Evolutionary conservation across 345 rosid genomes (phyloP).

Genomic region (Aquilaria yunnanensis): DNA sequence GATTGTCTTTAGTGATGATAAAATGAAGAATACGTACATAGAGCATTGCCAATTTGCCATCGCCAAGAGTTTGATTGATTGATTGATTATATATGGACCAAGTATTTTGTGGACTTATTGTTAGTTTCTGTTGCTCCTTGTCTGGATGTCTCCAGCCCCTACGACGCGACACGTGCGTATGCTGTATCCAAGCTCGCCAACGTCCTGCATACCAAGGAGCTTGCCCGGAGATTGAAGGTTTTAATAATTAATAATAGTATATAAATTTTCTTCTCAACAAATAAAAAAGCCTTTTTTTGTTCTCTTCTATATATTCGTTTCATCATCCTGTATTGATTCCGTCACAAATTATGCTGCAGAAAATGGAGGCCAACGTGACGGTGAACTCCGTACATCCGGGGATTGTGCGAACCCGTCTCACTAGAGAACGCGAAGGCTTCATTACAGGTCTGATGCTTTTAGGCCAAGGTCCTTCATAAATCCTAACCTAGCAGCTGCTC

Average conservation of each 20-base stretch:
- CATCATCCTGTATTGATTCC: too few relatives aligned
- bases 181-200: slow-evolving; percentile 99
- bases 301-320: slow-evolving; percentile 12
- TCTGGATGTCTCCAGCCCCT: slow-evolving; percentile 40
- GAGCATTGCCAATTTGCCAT: too few relatives aligned
- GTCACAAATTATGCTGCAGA: slow-evolving; percentile 32
- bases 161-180: slow-evolving; percentile 94
- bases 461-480: background rate
- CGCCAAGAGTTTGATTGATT: too few relatives aligned
- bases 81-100: too few relatives aligned
- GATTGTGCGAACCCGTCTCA: slow-evolving; percentile 81
- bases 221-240: slow-evolving; percentile 74
- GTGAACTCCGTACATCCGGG: slow-evolving; percentile 96
- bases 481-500: background rate
- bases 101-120: slow-evolving; percentile 14
- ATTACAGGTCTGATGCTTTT: slow-evolving; percentile 47
- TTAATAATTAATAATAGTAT: background rate
- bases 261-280: background rate
- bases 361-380: slow-evolving; percentile 72
- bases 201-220: slow-evolving; percentile 93
- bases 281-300: slow-evolving; percentile 26
- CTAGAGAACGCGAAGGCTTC: slow-evolving; percentile 88
- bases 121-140: slow-evolving; percentile 4
- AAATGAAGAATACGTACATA: too few relatives aligned
- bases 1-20: too few relatives aligned